These are phyloP conservation scores for Jasminum sambac DNA, from an alignment of 257 asterid species.

Conservation along the genomic window DNA sequence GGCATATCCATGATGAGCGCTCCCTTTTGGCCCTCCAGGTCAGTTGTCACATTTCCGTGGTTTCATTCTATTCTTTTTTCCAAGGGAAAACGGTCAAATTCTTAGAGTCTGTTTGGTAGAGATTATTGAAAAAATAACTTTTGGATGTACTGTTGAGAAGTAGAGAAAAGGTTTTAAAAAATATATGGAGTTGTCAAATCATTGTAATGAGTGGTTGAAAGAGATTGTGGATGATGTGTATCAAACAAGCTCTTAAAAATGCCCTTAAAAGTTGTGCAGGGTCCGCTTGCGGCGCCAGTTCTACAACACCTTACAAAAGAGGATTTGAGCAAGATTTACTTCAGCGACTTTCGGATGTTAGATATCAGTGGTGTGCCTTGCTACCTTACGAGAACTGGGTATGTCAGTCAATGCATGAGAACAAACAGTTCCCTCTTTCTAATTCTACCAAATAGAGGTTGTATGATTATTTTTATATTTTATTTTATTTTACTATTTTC, in stretches of 20 bases:
- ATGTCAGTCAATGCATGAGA: conserved; percentile 24
- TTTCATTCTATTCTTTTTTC: background rate
- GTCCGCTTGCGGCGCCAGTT: conserved; percentile 94
- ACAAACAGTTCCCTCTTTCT: background rate
- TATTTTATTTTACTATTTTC: too few species aligned
- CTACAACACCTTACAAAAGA: conserved; percentile 84
- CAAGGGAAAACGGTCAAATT: background rate
- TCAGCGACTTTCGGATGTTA: conserved; percentile 72
- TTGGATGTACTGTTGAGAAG: too few species aligned
- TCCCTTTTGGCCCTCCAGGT: conserved; percentile 99
- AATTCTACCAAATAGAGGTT: background rate
- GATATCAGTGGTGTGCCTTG: conserved; percentile 80
- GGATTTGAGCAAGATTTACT: conserved; percentile 88
- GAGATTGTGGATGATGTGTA: too few species aligned
- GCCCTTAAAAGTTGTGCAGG: too few species aligned
- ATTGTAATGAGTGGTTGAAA: conserved; percentile 4
- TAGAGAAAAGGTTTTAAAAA: too few species aligned
- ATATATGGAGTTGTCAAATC: background rate
- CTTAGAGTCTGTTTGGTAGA: too few species aligned
- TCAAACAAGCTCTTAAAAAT: too few species aligned
- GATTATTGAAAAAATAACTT: too few species aligned
- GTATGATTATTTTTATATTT: background rate
- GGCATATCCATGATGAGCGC: conserved; percentile 98
- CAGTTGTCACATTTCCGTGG: conserved; percentile 3
- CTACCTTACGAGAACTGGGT: conserved; percentile 98